phyloP scores from a whole-genome alignment of 108 stramenopile species.

The Mediolabrus comicus region DNA sequence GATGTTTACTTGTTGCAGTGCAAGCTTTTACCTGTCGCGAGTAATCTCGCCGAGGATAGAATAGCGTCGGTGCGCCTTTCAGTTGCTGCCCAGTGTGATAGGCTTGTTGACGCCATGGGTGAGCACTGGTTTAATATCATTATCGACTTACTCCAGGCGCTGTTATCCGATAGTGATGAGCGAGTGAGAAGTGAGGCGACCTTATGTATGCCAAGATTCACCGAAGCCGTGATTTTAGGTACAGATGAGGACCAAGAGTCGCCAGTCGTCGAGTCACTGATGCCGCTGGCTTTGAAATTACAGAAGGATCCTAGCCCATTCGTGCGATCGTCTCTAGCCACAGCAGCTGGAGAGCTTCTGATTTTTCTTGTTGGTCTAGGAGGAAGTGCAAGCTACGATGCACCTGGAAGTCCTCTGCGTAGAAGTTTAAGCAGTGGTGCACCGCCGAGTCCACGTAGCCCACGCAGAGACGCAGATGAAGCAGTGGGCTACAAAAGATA shows the following conservation, averaged over 20 bases:
- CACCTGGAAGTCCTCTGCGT: slow-evolving; percentile 37
- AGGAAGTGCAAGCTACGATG: slow-evolving; percentile 23
- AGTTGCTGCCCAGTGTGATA: slow-evolving; percentile 88
- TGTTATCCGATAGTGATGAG: slow-evolving; percentile 80
- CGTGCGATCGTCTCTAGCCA: slow-evolving; percentile 78
- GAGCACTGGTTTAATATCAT: slow-evolving; percentile 91
- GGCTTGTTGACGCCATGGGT: slow-evolving; percentile 79
- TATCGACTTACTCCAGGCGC: slow-evolving; percentile 82
- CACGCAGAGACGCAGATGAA: slow-evolving; percentile 20
- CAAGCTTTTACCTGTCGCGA: slow-evolving; percentile 87
- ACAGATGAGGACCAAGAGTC: slow-evolving; percentile 36
- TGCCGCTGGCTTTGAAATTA: slow-evolving; percentile 78
- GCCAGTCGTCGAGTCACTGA: slow-evolving; percentile 72
- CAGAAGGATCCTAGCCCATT: slow-evolving; percentile 68
- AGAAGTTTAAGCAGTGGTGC: slow-evolving; percentile 4
- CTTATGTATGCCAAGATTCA: slow-evolving; percentile 82
- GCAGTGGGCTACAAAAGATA: slow-evolving; percentile 36
- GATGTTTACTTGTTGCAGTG: slow-evolving; percentile 90
- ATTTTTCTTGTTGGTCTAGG: slow-evolving; percentile 78
- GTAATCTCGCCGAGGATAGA: slow-evolving; percentile 83
- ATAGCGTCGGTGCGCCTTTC: slow-evolving; percentile 78
- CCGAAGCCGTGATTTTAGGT: slow-evolving; percentile 53
- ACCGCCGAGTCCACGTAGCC: slow-evolving; percentile 32
- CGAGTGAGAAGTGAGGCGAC: slow-evolving; percentile 84
- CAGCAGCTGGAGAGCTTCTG: slow-evolving; percentile 81